Percentiles rank a stretch among this genome's conserved stretches.
Conservation (phyloP, 345 rosid species). For the Dimocarpus longan region DNA sequence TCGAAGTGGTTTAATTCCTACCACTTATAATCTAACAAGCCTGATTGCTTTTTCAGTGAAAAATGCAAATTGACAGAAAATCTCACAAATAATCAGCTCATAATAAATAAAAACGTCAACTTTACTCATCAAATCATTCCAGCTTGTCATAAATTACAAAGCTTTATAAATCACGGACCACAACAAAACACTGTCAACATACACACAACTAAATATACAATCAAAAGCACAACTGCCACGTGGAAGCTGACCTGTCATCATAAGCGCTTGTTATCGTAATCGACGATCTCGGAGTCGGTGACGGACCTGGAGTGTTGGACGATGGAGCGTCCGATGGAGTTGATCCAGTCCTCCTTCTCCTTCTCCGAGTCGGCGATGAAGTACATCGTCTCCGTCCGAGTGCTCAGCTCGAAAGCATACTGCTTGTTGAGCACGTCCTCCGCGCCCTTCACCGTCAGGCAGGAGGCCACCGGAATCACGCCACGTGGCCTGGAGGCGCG, state of each 20-base stretch:
- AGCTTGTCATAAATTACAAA: neutral
- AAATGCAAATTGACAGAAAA: neutral
- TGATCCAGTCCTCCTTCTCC: slow-evolving; percentile 85
- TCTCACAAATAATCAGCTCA: neutral
- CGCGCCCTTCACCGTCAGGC: slow-evolving; percentile 75
- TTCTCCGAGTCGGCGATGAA: slow-evolving; percentile 75
- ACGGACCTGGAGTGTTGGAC: slow-evolving; percentile 75
- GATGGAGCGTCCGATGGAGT: slow-evolving; percentile 72
- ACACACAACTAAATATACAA: neutral
- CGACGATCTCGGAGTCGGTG: slow-evolving; percentile 70
- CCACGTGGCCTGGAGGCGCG: slow-evolving; percentile 68
- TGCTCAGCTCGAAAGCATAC: slow-evolving; percentile 64
- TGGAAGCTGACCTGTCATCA: neutral
- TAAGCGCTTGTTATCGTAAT: slow-evolving; percentile 54
- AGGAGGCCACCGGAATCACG: slow-evolving; percentile 57
- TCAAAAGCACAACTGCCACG: neutral
- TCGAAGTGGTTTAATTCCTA: neutral
- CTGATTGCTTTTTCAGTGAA: neutral
- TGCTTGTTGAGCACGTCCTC: slow-evolving; percentile 66
- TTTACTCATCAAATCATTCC: slow-evolving; percentile 10
- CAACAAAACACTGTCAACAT: neutral
- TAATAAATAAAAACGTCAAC: neutral
- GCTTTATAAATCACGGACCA: neutral
- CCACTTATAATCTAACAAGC: neutral
- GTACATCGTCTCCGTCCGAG: slow-evolving; percentile 58